Evolutionary conservation across 1,139 yeast species (phyloP).

Genomic region (Williopsis jadinii): DNA sequence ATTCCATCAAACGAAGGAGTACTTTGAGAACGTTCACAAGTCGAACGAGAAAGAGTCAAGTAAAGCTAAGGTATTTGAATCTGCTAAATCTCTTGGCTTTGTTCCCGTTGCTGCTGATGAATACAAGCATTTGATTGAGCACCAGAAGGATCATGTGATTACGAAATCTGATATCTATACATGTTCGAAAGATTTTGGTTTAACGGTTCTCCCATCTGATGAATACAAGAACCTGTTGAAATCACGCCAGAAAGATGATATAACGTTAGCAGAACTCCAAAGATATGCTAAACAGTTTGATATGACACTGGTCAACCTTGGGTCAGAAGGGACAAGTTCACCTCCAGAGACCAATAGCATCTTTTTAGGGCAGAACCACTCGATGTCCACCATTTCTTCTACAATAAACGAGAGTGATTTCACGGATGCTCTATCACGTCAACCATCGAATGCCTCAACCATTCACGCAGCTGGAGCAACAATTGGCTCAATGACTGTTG

Average conservation of each 20-base stretch:
- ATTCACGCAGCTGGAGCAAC: conserved; percentile 12
- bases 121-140: conserved; percentile 24
- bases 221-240: conserved; percentile 25
- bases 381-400: conserved; percentile 18
- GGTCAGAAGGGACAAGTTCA: background rate
- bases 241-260: conserved; percentile 17
- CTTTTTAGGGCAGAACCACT: conserved; percentile 8
- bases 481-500: conserved; percentile 9
- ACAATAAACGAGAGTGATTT: conserved; percentile 23
- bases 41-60: conserved; percentile 23
- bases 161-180: conserved; percentile 28
- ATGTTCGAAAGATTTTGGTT: conserved; percentile 25
- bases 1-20: conserved; percentile 26
- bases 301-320: conserved; percentile 19
- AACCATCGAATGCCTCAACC: conserved; percentile 23
- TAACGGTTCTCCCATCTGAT: conserved; percentile 27
- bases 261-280: conserved; percentile 25
- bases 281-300: conserved; percentile 21
- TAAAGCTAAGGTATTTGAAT: conserved; percentile 25
- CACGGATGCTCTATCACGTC: conserved; percentile 24
- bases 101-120: conserved; percentile 28
- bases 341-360: background rate
- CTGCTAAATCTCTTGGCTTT: conserved; percentile 29
- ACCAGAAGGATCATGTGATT: conserved; percentile 25
- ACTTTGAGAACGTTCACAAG: conserved; percentile 25